Conservation (phyloP, 768 basidiomycete genomes). For the Mycena rebaudengoi region DNA sequence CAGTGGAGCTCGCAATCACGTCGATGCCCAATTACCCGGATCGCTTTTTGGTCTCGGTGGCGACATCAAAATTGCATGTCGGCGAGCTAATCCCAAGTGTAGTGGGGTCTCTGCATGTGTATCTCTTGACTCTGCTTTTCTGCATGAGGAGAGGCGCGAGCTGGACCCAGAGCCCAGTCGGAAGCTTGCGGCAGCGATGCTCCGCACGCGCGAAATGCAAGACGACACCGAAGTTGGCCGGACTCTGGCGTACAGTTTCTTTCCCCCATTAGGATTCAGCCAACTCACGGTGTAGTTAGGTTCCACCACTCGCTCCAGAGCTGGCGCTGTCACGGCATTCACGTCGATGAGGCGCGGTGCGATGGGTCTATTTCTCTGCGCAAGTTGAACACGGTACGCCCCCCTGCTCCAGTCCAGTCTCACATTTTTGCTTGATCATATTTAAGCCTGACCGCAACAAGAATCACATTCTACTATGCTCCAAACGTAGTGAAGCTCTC, state of each 20-base stretch:
- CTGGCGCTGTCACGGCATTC: constrained; percentile 4
- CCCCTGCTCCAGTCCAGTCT: not conserved
- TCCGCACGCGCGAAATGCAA: constrained; percentile 12
- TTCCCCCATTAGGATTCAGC: not conserved
- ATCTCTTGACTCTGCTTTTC: constrained; percentile 11
- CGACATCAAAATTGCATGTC: constrained; percentile 1
- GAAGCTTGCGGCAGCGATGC: not conserved
- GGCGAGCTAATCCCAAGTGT: constrained; percentile 4
- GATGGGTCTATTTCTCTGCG: constrained; percentile 6
- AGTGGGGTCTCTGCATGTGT: constrained; percentile 5
- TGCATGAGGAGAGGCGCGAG: constrained; percentile 7
- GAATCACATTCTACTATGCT: constrained; percentile 12
- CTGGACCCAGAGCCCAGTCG: constrained; percentile 3
- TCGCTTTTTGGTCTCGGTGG: constrained; percentile 4
- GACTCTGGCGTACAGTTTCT: constrained; percentile 5
- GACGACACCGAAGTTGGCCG: constrained; percentile 13
- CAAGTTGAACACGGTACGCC: constrained; percentile 8
- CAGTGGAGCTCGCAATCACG: not conserved
- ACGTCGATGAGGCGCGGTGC: not conserved
- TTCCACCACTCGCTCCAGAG: constrained; percentile 10
- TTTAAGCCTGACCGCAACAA: constrained; percentile 8
- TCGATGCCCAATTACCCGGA: not conserved
- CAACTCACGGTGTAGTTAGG: not conserved
- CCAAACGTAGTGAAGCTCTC: constrained; percentile 9
- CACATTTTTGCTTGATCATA: not conserved